These are phyloP conservation scores for Neurospora pannonica DNA, from an alignment of 495 filamentous ascomycete species.

Conservation along the genomic window DNA sequence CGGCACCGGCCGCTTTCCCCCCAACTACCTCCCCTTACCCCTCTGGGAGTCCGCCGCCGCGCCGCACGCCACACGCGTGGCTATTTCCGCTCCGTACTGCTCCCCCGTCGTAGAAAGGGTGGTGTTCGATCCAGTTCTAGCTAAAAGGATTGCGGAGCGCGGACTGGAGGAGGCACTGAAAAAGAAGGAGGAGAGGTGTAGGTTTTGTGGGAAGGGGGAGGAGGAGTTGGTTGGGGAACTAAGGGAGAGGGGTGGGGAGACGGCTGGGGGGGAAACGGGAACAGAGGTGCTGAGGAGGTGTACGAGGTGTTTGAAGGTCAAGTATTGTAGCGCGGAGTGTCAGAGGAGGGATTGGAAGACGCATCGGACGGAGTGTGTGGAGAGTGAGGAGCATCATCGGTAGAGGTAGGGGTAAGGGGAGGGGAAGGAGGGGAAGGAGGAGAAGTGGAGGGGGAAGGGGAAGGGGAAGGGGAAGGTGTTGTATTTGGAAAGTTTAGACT, in stretches of 20 bases:
- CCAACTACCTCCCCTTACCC: conserved; percentile 19
- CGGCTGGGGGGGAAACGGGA: not conserved
- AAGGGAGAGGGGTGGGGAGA: not conserved
- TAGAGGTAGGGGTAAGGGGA: too few species aligned
- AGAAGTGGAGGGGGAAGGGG: too few species aligned
- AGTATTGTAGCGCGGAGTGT: conserved; percentile 29
- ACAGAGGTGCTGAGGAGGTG: conserved; percentile 18
- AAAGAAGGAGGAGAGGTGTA: conserved; percentile 10
- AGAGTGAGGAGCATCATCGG: conserved; percentile 1
- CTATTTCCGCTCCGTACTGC: conserved; percentile 27
- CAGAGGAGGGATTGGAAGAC: conserved; percentile 32
- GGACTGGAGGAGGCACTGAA: not conserved
- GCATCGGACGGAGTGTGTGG: conserved; percentile 25
- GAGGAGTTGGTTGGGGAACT: conserved; percentile 4
- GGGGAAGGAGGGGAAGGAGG: too few species aligned
- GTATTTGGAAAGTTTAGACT: too few species aligned
- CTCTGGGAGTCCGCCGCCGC: conserved; percentile 17
- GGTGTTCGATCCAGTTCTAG: conserved; percentile 6
- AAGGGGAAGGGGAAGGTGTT: too few species aligned
- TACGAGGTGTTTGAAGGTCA: conserved; percentile 16
- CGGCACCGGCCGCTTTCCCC: conserved; percentile 23
- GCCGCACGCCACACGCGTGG: conserved; percentile 21
- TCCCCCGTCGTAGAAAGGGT: conserved; percentile 22
- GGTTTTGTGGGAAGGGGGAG: conserved; percentile 18
- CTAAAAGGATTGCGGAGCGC: not conserved